These are phyloP conservation scores for Solanum appendiculatum DNA, from an alignment of 257 asterid species.

Conservation along the genomic window DNA sequence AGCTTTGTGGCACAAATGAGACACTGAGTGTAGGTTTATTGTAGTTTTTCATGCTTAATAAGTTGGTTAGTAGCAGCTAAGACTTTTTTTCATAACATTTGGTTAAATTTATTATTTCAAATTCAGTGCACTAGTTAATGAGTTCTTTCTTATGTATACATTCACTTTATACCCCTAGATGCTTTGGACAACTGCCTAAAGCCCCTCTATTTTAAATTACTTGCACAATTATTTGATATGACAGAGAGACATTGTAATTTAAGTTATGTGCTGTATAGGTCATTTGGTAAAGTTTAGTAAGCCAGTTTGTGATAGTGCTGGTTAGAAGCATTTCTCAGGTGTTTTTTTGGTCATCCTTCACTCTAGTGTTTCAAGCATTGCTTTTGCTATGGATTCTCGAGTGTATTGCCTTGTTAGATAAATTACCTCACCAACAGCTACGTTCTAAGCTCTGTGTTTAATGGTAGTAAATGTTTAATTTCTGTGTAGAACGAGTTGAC, in stretches of 20 bases:
- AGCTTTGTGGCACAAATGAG: background rate
- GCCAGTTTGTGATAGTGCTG: background rate
- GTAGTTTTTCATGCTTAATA: background rate
- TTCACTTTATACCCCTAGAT: background rate
- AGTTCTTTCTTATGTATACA: background rate
- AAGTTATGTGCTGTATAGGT: background rate
- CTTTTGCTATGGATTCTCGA: background rate
- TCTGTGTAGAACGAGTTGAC: background rate
- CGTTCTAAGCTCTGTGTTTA: background rate
- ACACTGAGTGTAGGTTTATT: background rate
- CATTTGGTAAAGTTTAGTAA: background rate
- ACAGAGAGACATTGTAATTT: background rate
- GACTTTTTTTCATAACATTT: background rate
- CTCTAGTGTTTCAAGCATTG: background rate
- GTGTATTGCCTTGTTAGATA: background rate
- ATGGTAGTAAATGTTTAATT: background rate
- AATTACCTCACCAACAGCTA: background rate
- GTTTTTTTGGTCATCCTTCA: background rate
- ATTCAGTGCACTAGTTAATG: background rate
- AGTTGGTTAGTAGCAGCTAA: background rate
- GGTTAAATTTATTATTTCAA: background rate
- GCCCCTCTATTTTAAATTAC: background rate
- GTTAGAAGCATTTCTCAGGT: background rate
- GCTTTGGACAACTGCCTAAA: background rate
- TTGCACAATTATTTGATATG: background rate